phyloP scores from a whole-genome alignment of 2,329 filamentous ascomycete genomes.

The Meredithiella fracta region DNA sequence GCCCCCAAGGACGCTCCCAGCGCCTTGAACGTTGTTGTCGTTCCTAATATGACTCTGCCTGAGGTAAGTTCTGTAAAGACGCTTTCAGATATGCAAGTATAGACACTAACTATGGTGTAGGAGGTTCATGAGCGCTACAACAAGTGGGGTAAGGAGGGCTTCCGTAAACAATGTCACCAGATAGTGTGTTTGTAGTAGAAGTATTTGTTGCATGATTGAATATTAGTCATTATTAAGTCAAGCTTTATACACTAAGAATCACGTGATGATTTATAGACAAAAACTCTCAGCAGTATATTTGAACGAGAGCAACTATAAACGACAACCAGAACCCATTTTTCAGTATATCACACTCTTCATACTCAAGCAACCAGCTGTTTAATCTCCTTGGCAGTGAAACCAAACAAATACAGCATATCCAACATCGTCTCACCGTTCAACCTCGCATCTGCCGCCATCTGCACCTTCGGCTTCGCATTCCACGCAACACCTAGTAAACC shows the following conservation, averaged over 20 bases:
- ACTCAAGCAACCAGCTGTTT: constrained; percentile 26
- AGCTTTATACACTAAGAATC: too few relatives aligned
- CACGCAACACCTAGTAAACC: constrained; percentile 60
- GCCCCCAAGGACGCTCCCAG: constrained; percentile 79
- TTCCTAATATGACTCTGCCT: constrained; percentile 84
- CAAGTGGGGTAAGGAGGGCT: constrained; percentile 99
- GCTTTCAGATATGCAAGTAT: neutral
- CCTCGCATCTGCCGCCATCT: constrained; percentile 56
- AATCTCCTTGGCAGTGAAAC: constrained; percentile 50
- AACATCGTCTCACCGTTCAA: constrained; percentile 55
- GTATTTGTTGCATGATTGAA: neutral
- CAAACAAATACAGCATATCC: constrained; percentile 60
- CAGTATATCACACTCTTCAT: neutral
- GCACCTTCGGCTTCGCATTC: constrained; percentile 70
- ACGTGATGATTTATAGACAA: too few relatives aligned
- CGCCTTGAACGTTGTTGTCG: constrained; percentile 84
- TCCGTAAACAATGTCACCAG: constrained; percentile 29
- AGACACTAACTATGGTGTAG: constrained; percentile 28
- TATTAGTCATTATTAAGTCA: neutral
- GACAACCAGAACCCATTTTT: too few relatives aligned
- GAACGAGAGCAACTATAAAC: too few relatives aligned
- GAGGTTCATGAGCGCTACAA: constrained; percentile 93
- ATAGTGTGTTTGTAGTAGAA: neutral
- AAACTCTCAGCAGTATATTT: too few relatives aligned
- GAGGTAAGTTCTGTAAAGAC: constrained; percentile 40